Conservation (phyloP, 805 yeast genomes). For the Candida endomychidarum region DNA sequence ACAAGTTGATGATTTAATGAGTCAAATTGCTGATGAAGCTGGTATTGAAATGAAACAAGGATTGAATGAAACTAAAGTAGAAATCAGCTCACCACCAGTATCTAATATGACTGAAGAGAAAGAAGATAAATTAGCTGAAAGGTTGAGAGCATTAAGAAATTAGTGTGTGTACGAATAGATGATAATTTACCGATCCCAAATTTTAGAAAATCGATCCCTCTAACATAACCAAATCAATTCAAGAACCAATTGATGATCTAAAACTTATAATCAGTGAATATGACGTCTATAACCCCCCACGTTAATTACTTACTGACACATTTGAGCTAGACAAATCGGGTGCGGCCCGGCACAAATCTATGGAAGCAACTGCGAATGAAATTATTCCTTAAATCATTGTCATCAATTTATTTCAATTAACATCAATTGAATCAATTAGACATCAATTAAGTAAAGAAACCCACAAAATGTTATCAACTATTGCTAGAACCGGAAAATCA, state of each 20-base stretch:
- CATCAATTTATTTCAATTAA: conserved; percentile 1
- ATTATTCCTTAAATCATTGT: conserved; percentile 1
- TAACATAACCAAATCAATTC: no score
- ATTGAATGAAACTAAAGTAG: conserved; percentile 63
- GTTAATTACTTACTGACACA: no score
- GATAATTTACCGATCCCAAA: no score
- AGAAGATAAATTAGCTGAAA: conserved; percentile 84
- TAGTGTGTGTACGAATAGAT: no score
- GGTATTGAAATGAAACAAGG: conserved; percentile 91
- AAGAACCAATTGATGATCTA: no score
- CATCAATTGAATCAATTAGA: neutral
- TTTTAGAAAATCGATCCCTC: no score
- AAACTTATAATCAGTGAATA: no score
- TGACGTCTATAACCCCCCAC: no score
- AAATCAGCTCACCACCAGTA: conserved; percentile 40
- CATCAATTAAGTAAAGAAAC: neutral
- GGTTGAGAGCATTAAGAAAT: conserved; percentile 78
- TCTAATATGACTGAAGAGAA: conserved; percentile 57
- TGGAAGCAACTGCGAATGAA: conserved; percentile 5
- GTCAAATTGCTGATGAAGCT: conserved; percentile 94
- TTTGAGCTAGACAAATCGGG: neutral
- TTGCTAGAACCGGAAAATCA: conserved; percentile 3
- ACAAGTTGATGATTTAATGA: conserved; percentile 87
- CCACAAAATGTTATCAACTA: conserved; percentile 3
- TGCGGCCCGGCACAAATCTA: neutral